Base-by-base conservation (phyloP, 225 moss, liverwort and hornwort species). In the Asterella californica region DNA sequence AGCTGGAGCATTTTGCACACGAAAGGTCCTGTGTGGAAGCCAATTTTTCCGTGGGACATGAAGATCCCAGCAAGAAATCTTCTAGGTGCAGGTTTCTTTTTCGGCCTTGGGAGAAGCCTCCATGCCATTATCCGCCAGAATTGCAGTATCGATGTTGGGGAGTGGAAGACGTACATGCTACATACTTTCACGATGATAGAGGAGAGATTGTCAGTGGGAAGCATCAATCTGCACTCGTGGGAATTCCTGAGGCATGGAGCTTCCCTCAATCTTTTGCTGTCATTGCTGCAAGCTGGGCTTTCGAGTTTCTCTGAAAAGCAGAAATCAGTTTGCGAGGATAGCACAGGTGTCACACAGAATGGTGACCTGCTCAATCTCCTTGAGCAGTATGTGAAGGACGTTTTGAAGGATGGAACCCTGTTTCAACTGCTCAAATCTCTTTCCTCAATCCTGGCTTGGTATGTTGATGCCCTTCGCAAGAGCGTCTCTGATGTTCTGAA, bases 1-100 rank as follows among this genome's bases (percentile, higher is more conserved):
- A 87, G 92, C 86, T 99, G 99, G 99, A 99, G 88, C 74, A 99
- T 91, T 62, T 81, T 92, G 78, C 89, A 90, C 80, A 86, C 83
- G 57, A 88, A 91, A 80, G 88, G 90, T 82, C 88, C 91, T 82
- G 65, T 86, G 36, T 84, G 86, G 83, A 90, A 94, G 84, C 78
- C 87, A 61, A 74, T 83, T 46, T 62, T 89, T 75, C 84, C 90
- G 48, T 87, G 87, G 90, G 92, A 93, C 52, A 83, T 90, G 80
- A 85, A 87, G 83, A 79, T 86, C 76, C 84, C 87, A 77, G 81
- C 46, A 55, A 55, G 66, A 55, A 83, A 69, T 72, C 79, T 76
- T 72, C 84, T 79, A 60, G 90, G 88, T 66, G 90, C 92, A 77
- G 95, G 92, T 87, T 93, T 95, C 82, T 82, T 90, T 72, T 82